phyloP scores from a whole-genome alignment of 495 filamentous ascomycete genomes.

The Arthonia radiata region DNA sequence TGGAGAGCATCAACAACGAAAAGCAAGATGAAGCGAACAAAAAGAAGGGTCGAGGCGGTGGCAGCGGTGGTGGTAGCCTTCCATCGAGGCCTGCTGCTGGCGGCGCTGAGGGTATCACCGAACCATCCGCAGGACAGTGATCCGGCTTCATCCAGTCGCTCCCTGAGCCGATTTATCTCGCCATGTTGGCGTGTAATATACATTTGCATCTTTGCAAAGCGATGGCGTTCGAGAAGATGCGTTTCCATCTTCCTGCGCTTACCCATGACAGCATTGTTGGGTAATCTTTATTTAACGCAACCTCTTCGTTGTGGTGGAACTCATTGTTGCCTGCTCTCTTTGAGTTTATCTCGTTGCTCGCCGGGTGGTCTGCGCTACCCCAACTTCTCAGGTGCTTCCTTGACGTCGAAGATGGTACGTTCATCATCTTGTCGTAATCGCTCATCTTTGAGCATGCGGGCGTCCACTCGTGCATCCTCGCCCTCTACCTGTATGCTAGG shows the following conservation, averaged over 20 bases:
- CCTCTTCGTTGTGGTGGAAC: no score
- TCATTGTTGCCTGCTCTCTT: no score
- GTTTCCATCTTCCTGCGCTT: no score
- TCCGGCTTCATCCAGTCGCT: not conserved
- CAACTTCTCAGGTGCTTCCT: slow-evolving; percentile 45
- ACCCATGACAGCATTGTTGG: no score
- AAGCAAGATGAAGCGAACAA: slow-evolving; percentile 95
- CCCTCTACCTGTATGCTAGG: slow-evolving; percentile 63
- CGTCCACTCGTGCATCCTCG: slow-evolving; percentile 64
- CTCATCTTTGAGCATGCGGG: slow-evolving; percentile 82
- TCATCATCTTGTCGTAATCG: slow-evolving; percentile 30
- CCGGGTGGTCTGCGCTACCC: slow-evolving; percentile 19
- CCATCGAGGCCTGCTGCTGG: slow-evolving; percentile 35
- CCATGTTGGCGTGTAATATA: no score
- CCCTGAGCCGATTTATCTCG: slow-evolving; percentile 2
- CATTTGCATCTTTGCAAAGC: no score
- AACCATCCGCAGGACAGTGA: slow-evolving; percentile 1
- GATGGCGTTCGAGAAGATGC: no score
- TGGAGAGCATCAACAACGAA: slow-evolving; percentile 95
- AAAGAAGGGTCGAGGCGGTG: slow-evolving; percentile 47
- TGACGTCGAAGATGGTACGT: slow-evolving; percentile 41
- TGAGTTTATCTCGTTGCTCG: not conserved
- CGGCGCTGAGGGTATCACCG: slow-evolving; percentile 4
- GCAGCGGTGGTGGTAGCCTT: slow-evolving; percentile 48
- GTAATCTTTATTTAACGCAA: no score